Evolutionary conservation across 768 basidiomycete species (phyloP), one percentile per base, ranked within the genome.

Genomic region (Naganishia randhawae): DNA sequence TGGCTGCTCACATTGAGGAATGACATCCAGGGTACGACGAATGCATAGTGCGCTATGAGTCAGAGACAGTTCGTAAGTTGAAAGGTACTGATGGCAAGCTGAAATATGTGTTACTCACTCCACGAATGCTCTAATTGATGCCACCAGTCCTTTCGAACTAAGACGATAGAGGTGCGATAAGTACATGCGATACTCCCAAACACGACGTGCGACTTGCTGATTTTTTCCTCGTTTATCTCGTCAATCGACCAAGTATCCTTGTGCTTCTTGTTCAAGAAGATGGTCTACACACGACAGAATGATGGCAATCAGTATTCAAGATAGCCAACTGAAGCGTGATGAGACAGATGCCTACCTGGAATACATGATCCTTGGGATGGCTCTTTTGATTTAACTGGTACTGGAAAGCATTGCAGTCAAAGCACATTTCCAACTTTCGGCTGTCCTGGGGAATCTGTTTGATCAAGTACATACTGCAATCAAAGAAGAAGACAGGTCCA

Each of bases 201-300:
- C 25, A 7, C 3, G n/a, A 22, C n/a, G 11, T 13, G 25, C 3
- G 7, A 73, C 74, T 35, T 63, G 78, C 78, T 79, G 72, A 82
- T 81, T 74, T 81, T 81, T 55, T 78, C 77, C 70, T 79, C 76
- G 16, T 71, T 67, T 70, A 82, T 82, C 70, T 82, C 81, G 68
- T 81, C 73, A 57, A 72, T 76, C 0, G 74, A 65, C 82, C 82
- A 82, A 0, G 71, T 75, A 11, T 81, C 29, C 69, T 80, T 65
- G 71, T 82, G 73, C 65, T 81, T 78, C 61, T 80, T 81, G 76
- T 82, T 81, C 64, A 82, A 72, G 74, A 81, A 81, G 76, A 82
- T 82, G 8, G 80, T 81, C 75, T 61, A 73, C 67, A 31, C 9
- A 52, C 29, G 14, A 16, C 22, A 7, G 16, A 17, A 4, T 11